Percentiles rank a stretch among this genome's conserved stretches.
phyloP scores from a whole-genome alignment of 2,329 filamentous ascomycete species.

The Epichloe gansuensis region DNA sequence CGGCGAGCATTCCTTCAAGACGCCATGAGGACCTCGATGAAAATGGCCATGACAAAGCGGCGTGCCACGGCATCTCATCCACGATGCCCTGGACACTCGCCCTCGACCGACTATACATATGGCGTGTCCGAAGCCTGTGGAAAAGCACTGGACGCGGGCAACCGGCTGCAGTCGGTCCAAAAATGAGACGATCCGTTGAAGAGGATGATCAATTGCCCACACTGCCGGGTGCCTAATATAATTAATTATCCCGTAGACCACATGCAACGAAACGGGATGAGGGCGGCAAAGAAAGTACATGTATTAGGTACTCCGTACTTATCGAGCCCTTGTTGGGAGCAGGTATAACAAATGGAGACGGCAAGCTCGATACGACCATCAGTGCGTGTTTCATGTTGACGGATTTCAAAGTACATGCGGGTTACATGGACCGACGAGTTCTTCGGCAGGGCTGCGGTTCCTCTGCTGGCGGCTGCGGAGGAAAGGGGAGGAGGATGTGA shows the following conservation, averaged over 20 bases:
- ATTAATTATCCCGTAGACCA: conserved; percentile 46
- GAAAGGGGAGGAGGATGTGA: too few relatives aligned
- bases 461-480: too few relatives aligned
- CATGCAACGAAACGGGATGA: conserved; percentile 25
- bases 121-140: conserved; percentile 30
- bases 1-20: conserved; percentile 65
- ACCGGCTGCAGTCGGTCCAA: conserved; percentile 50
- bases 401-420: too few relatives aligned
- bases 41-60: conserved; percentile 46
- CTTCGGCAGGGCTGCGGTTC: too few relatives aligned
- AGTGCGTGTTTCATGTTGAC: too few relatives aligned
- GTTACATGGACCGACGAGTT: too few relatives aligned
- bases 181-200: conserved; percentile 30
- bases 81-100: conserved; percentile 43
- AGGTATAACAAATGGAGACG: too few relatives aligned
- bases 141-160: conserved; percentile 29
- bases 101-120: conserved; percentile 39
- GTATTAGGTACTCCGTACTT: too few relatives aligned
- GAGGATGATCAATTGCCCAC: conserved; percentile 43
- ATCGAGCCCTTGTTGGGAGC: too few relatives aligned
- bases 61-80: conserved; percentile 53
- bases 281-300: not conserved
- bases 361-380: too few relatives aligned
- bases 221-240: conserved; percentile 29
- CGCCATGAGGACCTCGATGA: conserved; percentile 45